phyloP scores from a whole-genome alignment of 1,284 basidiomycete species.

The Moesziomyces globuligerus region DNA sequence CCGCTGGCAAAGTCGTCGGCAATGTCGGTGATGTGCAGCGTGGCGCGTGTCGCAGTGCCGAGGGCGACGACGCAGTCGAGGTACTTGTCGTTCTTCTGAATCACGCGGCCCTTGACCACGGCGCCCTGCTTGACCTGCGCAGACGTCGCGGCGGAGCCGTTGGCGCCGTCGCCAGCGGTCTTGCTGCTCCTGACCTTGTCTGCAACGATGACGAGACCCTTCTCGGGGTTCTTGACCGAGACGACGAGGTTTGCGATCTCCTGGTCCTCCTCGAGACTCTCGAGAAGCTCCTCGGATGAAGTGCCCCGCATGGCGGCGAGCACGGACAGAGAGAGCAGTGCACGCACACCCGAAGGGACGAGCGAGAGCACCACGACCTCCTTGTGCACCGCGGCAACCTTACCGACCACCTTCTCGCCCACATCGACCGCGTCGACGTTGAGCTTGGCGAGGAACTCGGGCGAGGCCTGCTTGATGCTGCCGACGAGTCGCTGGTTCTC shows the following conservation, averaged over 20 bases:
- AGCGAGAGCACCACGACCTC: constrained; percentile 63
- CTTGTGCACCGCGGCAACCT: constrained; percentile 58
- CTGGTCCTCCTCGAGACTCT: constrained; percentile 77
- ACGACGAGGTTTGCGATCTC: constrained; percentile 82
- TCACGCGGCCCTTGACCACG: constrained; percentile 44
- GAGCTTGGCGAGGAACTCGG: constrained; percentile 57
- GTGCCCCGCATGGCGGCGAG: constrained; percentile 82
- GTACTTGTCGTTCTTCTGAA: constrained; percentile 35
- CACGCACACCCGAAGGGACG: constrained; percentile 74
- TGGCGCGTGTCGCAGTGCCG: constrained; percentile 38
- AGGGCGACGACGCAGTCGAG: constrained; percentile 48
- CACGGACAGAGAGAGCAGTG: constrained; percentile 84
- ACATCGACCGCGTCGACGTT: constrained; percentile 61
- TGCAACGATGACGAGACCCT: constrained; percentile 78
- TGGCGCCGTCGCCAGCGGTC: constrained; percentile 3
- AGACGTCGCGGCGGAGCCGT: constrained; percentile 3
- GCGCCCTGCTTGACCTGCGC: constrained; percentile 34
- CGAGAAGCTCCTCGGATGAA: constrained; percentile 77
- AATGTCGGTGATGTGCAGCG: constrained; percentile 74
- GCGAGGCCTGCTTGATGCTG: constrained; percentile 82
- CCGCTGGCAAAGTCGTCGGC: constrained; percentile 76
- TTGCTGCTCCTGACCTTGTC: constrained; percentile 39
- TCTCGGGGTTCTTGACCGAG: constrained; percentile 87
- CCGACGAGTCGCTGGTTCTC: constrained; percentile 79
- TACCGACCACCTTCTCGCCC: constrained; percentile 61